Evolutionary conservation across 2,329 filamentous ascomycete genomes (phyloP), one percentile per base, ranked within the genome.

Genomic region (Sarocladium oryzae): DNA sequence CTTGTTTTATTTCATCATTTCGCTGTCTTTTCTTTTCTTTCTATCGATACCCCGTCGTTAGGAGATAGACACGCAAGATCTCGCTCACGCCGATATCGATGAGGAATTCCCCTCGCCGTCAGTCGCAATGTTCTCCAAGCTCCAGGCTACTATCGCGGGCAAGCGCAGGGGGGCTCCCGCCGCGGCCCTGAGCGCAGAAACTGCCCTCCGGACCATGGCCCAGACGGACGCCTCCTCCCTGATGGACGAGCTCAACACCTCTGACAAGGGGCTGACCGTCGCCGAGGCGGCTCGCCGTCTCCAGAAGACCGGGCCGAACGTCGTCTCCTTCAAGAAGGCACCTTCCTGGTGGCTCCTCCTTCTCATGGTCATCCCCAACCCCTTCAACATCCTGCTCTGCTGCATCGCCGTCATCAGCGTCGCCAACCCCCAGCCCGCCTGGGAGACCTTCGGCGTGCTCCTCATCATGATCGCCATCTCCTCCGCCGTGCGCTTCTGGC

Each of bases 401-500:
- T 54, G 57, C 49, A 50, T 62, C 28, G 60, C 60, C 36, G 57
- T 62, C 30, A 58, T 62, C 51, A 60, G 57, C 40, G 55, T 55
- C 30, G 52, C 58, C 1, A 55, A 59, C 15, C 59, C 60, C 3
- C 8, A 43, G n/a, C 40, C 21, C 21, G 21, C 21, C 40, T 43
- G 40, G 40, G 40, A 43, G 21, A 43, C 40, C 18, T 58, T 62
- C 36, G 52, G 54, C 2, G 57, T 62, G n/a, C 53, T 62, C 23
- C 53, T 61, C 30, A 50, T 59, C 51, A 62, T 62, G 60, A 56
- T 62, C 16, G 7, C 49, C 33, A 55, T 62, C 21, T 62, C 60
- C 4, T 56, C 58, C n/a, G 10, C 52, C n/a, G 59, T 61, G 4
- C 58, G 60, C 16, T 62, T 62, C 38, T 61, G 60, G 60, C 60